Evolutionary conservation across 257 asterid species (phyloP), one percentile per base, ranked within the genome.

Genomic region (Marsdenia floribunda): DNA sequence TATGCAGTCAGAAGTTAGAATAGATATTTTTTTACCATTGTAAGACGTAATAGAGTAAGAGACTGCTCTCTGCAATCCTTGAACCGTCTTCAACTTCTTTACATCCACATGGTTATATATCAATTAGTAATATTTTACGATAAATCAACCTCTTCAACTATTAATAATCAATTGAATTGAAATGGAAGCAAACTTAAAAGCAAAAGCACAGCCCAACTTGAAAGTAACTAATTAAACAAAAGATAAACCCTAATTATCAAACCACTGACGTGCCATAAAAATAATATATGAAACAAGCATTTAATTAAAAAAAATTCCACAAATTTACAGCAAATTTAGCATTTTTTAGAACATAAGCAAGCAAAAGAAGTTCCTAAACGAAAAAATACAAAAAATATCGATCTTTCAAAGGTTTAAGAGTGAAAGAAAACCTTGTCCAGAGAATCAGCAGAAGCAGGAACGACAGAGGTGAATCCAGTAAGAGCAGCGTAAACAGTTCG

Each of bases 401-500:
- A 55, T 6, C 26, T 6, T 38, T 19, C 29, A 38, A 33, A 71
- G 5, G 11, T 58, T 38, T 44, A n/a, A 11, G 13, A 22, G 70
- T 22, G 24, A 40, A 24, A 44, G n/a, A 53, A 44, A 40, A 91
- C 98, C 91, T 75, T 75, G 78, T 91, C 97, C 33, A 76, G 61
- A 44, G 95, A 84, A 69, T 82, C 91, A 6, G 67, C 19, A 0
- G 90, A 76, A 54, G 96, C 85, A 74, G 89, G 88, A 67, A 73
- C 59, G 35, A 87, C 42, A 73, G 90, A 84, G 76, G 84, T 85
- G 84, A 86, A 79, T 70, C 99, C 99, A n/a, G 96, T 83, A 77
- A 94, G 89, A 68, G 96, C 87, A 80, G 99, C 91, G 82, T 86
- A 88, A 3, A 92, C 80, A 21, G 78, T 83, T 49, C 84, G 88